Conservation (phyloP, 2,329 filamentous ascomycete genomes). For the Trichoderma sp. region DNA sequence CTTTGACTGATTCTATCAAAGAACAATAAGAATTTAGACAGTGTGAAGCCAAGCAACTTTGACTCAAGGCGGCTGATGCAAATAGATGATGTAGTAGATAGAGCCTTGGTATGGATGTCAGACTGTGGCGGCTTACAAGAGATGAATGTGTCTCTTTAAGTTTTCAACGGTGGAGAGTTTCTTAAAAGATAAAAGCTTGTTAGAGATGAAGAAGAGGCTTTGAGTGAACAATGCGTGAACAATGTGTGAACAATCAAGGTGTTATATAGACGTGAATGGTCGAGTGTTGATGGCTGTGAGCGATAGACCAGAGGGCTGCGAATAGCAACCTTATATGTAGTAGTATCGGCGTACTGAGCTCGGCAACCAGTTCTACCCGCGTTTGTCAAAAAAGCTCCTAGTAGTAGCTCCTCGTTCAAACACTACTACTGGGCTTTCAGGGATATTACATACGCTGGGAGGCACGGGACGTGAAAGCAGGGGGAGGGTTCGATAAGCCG, state of each 20-base stretch:
- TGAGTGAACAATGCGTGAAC: not conserved
- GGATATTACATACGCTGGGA: not conserved
- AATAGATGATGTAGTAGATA: not conserved
- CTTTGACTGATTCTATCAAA: not conserved
- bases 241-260: not conserved
- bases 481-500: conserved; percentile 3
- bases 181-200: not conserved
- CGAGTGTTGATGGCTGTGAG: not conserved
- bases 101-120: not conserved
- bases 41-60: not conserved
- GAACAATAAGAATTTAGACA: not conserved
- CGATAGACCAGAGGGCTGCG: not conserved
- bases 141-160: conserved; percentile 3
- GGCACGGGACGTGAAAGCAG: conserved; percentile 10
- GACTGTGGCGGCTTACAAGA: conserved; percentile 17
- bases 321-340: conserved; percentile 12
- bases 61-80: not conserved
- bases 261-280: not conserved
- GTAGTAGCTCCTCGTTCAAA: not conserved
- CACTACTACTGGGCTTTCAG: not conserved
- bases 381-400: conserved; percentile 13
- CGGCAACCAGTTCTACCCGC: not conserved
- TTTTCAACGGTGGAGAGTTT: not conserved
- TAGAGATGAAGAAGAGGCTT: not conserved
- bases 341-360: not conserved